Evolutionary conservation across 73 alveolate genomes (phyloP).

Genomic region (Effrenium voratum): DNA sequence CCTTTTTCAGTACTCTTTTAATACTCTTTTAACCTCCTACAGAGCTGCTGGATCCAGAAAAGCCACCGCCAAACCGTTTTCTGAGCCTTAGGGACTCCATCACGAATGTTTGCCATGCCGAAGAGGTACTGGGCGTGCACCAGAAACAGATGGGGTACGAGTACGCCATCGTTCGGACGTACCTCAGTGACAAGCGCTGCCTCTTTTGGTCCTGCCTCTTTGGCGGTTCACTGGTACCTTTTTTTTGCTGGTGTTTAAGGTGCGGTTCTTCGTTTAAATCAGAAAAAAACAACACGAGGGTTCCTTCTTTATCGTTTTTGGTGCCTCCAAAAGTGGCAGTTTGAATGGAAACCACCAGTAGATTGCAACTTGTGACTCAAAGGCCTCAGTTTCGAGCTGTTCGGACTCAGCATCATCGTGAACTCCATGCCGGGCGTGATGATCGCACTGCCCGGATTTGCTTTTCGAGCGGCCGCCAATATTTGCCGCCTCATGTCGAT

Average conservation of each 20-base stretch:
- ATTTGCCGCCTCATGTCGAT: conserved; percentile 47
- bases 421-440: conserved; percentile 38
- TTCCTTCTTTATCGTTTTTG: no score
- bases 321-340: no score
- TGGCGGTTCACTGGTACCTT: no score
- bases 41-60: not conserved
- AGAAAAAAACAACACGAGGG: no score
- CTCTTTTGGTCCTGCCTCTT: conserved; percentile 88
- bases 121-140: conserved; percentile 77
- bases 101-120: not conserved
- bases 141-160: conserved; percentile 93
- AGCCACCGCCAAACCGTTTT: not conserved
- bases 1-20: not conserved
- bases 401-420: conserved; percentile 80
- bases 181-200: conserved; percentile 53
- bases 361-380: no score
- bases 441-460: conserved; percentile 62
- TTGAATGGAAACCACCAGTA: no score
- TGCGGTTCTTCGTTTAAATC: no score
- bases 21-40: no score
- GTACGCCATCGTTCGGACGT: conserved; percentile 87
- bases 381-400: conserved; percentile 81
- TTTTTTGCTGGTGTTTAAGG: no score
- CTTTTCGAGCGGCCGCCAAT: conserved; percentile 83
- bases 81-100: not conserved